Evolutionary conservation across 2,329 filamentous ascomycete genomes (phyloP).

Genomic region (Aureobasidium mangrovei): DNA sequence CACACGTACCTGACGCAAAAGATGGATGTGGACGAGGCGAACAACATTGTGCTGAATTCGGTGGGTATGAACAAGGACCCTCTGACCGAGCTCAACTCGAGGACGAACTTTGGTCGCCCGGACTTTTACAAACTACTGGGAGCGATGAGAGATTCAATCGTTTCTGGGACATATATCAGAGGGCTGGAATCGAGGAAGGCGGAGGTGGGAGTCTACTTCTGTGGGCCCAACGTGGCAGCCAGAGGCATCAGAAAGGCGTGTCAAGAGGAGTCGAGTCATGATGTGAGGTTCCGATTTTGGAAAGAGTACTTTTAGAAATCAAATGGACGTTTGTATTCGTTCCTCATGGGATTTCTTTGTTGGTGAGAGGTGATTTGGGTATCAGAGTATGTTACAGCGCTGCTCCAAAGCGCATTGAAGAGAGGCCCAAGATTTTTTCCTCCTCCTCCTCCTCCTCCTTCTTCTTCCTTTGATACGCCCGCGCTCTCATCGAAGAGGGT

Average conservation of each 20-base stretch:
- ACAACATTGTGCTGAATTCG: conserved; percentile 95
- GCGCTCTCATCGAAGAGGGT: conserved; percentile 3
- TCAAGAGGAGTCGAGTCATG: conserved; percentile 59
- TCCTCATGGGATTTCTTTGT: neutral
- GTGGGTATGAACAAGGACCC: conserved; percentile 84
- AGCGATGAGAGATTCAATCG: conserved; percentile 79
- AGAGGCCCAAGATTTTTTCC: neutral
- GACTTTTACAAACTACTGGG: conserved; percentile 75
- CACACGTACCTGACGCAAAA: conserved; percentile 96
- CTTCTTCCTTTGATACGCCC: neutral
- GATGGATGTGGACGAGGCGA: conserved; percentile 81
- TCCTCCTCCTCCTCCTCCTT: neutral
- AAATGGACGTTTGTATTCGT: neutral
- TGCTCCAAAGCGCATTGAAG: neutral
- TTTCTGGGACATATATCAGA: conserved; percentile 74
- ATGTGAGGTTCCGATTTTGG: conserved; percentile 96
- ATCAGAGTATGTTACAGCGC: conserved; percentile 10
- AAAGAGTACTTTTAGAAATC: conserved; percentile 66
- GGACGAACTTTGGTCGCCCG: conserved; percentile 91
- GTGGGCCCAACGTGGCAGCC: conserved; percentile 73
- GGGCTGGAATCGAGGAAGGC: conserved; percentile 67
- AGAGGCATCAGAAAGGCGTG: conserved; percentile 78
- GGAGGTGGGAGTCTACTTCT: conserved; percentile 96
- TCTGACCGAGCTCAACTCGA: conserved; percentile 77
- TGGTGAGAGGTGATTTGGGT: conserved; percentile 11